Evolutionary conservation across 2,329 filamentous ascomycete genomes (phyloP), one percentile per base, ranked within the genome.

Genomic region (Coniochaeta ligniaria): DNA sequence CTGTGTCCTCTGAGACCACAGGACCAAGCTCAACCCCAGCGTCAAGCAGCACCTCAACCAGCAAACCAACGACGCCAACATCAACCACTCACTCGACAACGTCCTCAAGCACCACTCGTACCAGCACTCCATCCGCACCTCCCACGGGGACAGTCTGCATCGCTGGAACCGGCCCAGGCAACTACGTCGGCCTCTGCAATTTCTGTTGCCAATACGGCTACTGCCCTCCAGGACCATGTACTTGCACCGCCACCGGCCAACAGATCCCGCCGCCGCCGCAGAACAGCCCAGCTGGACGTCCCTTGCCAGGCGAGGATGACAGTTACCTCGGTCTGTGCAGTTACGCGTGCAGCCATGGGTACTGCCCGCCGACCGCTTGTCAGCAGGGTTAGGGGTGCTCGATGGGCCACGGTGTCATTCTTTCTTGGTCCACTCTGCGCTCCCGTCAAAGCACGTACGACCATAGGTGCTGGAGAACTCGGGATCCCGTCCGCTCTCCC

Each of bases 261-360:
- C 63, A 59, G 22, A 54, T 60, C 6, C 1, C 16, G 26, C 28
- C 22, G 6, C 58, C 58, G 6, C 52, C 28, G 14, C 26, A 55
- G 52, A 73, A 66, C 17, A 70, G 70, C 0, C 63, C 65, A 0
- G 43, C 69, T 2, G 74, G 75, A 0, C 73, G 72, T 38, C 75
- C 76, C 4, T 57, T 71, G 2, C 59, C 67, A 0, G 72, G 72
- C 1, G 64, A 72, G 28, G 66, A 69, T 41, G 70, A 73, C 3
- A 67, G 70, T 1, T 81, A 80, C 62, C 63, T 72, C 43, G 78
- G 77, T 0, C 71, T 81, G 17, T 81, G 79, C 63, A 78, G 73
- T 60, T 81, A 73, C 62, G 70, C 75, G 14, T 80, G 78, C 54
- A 75, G 73, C 61, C 75, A 78, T 64, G 78, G 77, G 0, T 80